These are phyloP conservation scores for Botryotinia convoluta DNA, from an alignment of 2,329 filamentous ascomycete species.

Conservation along the genomic window DNA sequence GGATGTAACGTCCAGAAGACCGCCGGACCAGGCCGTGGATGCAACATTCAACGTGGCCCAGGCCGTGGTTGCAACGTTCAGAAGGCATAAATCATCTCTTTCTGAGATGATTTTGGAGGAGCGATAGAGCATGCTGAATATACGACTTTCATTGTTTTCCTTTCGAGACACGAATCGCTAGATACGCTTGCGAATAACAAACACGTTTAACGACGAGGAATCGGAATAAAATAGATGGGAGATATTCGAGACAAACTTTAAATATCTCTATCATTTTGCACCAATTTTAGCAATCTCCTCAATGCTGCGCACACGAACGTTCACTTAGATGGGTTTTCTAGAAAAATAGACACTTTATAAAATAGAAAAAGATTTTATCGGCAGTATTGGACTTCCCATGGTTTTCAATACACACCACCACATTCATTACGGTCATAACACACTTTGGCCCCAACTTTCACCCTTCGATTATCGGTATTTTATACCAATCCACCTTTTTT, in stretches of 20 bases:
- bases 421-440: conserved; percentile 5
- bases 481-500: not conserved
- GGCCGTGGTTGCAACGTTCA: conserved; percentile 4
- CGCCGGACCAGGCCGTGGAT: conserved; percentile 2
- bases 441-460: not conserved
- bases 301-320: not conserved
- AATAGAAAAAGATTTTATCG: not conserved
- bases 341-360: not conserved
- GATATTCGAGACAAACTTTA: not conserved
- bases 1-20: conserved; percentile 15
- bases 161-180: not conserved
- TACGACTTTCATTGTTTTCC: not conserved
- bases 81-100: conserved; percentile 12
- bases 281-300: not conserved
- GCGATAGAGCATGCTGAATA: conserved; percentile 9
- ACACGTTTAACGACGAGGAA: not conserved
- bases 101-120: not conserved
- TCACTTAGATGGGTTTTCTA: not conserved
- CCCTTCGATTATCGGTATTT: not conserved
- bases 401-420: not conserved
- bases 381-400: not conserved
- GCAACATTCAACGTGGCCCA: conserved; percentile 4
- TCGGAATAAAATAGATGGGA: not conserved
- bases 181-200: not conserved
- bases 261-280: not conserved